Conservation (phyloP, 768 basidiomycete genomes). For the Daedaleopsis nitida region DNA sequence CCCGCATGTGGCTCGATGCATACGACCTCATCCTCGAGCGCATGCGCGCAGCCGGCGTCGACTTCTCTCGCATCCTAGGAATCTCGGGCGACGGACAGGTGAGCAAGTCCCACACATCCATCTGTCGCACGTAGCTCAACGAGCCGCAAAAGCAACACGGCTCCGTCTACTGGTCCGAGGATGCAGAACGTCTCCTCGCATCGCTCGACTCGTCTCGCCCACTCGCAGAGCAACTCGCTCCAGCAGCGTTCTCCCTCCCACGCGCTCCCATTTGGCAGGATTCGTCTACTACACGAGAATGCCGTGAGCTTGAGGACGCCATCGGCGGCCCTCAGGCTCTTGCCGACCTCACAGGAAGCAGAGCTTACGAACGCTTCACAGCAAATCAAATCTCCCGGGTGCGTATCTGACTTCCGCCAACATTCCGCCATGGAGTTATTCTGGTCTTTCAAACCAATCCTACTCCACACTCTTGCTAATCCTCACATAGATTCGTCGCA, state of each 20-base stretch:
- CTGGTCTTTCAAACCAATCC: too few species aligned
- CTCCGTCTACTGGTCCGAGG: conserved; percentile 77
- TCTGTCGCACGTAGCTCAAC: neutral
- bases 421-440: conserved; percentile 1
- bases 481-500: conserved; percentile 52
- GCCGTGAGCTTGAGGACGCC: conserved; percentile 62
- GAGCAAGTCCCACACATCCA: conserved; percentile 14
- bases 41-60: conserved; percentile 59
- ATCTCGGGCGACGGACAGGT: conserved; percentile 84
- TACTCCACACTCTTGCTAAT: too few species aligned
- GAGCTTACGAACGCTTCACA: conserved; percentile 88
- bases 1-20: conserved; percentile 84
- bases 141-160: conserved; percentile 69
- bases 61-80: conserved; percentile 57
- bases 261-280: conserved; percentile 90
- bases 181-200: conserved; percentile 53
- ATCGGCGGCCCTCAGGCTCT: conserved; percentile 73
- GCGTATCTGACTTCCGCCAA: conserved; percentile 22
- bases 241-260: conserved; percentile 65
- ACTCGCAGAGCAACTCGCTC: conserved; percentile 61
- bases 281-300: conserved; percentile 80
- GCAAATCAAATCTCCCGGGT: conserved; percentile 84
- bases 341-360: conserved; percentile 76
- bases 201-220: conserved; percentile 52
- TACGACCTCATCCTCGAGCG: conserved; percentile 74